These are phyloP conservation scores for Eimeria mitis DNA, from an alignment of 169 alveolate species.

Conservation along the genomic window DNA sequence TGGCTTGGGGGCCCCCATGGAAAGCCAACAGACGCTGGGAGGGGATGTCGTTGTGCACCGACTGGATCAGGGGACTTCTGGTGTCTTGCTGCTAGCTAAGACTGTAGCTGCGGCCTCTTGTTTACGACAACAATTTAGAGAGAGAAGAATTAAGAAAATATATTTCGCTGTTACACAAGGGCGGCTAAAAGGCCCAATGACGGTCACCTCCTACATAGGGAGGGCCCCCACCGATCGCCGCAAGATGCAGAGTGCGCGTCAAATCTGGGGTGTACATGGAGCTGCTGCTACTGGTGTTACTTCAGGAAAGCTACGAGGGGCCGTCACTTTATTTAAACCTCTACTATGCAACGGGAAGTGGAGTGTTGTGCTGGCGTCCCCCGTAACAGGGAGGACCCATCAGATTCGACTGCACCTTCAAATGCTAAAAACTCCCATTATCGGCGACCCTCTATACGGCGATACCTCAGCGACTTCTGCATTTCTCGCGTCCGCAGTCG, in stretches of 20 bases:
- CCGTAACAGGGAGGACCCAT: conserved; percentile 82
- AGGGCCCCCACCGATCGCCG: conserved; percentile 59
- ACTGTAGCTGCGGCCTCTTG: conserved; percentile 38
- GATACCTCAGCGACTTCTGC: conserved; percentile 21
- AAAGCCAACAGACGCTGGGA: not conserved
- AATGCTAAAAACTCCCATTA: conserved; percentile 59
- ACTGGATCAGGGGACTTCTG: conserved; percentile 78
- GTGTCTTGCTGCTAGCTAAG: conserved; percentile 77
- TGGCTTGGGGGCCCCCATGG: not conserved
- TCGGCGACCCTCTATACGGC: conserved; percentile 79
- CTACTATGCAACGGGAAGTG: conserved; percentile 47
- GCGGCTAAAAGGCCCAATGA: conserved; percentile 33
- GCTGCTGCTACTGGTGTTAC: not conserved
- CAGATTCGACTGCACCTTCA: conserved; percentile 80
- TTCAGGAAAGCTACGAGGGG: conserved; percentile 48
- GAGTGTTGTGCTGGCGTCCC: conserved; percentile 60
- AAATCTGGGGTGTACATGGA: conserved; percentile 2
- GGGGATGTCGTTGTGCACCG: conserved; percentile 69
- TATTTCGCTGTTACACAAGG: conserved; percentile 66
- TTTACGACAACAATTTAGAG: conserved; percentile 61
- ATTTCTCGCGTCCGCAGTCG: conserved; percentile 17
- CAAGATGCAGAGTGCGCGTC: conserved; percentile 72
- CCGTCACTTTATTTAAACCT: conserved; percentile 47
- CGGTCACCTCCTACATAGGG: conserved; percentile 67
- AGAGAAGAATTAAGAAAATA: conserved; percentile 60